Evolutionary conservation across 495 filamentous ascomycete genomes (phyloP), one percentile per base, ranked within the genome.

Genomic region (Penicillium diatomitis): DNA sequence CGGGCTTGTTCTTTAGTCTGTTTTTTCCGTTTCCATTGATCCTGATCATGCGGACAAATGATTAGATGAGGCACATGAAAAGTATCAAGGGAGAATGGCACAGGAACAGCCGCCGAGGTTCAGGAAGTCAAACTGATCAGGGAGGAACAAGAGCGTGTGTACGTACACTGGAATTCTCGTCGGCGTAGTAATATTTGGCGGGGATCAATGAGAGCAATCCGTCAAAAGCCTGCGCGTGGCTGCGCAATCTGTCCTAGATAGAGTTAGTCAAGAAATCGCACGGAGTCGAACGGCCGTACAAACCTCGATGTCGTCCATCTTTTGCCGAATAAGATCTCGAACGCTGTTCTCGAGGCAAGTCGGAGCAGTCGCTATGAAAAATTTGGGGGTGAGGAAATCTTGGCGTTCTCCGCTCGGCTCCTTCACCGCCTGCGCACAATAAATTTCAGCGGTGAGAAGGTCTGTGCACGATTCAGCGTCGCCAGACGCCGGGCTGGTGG

Each of bases 151-250:
- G 20, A 20, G 39, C 28, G 46, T 32, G 57, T 44, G 48, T 41
- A 83, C 88, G 56, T 84, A 96, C 90, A 69, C 41, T 44, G 41
- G 72, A 90, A 37, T 72, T 83, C 56, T 94, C 88, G 57, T 90
- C 83, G 36, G 84, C 87, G 62, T 92, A 95, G 68, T 96, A 96
- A 56, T 86, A 81, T 65, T 91, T 90, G 20, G 88, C 90, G 30
- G 92, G 92, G 59, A 95, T 96, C 41, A 98, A 73, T 29, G 90
- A 91, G 52, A 98, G 76, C 11, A 98, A 69, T 47, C 90, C 88
- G 63, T 96, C 85, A 61, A 98, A 96, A 51, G 90, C 83, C 66
- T 85, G 77, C 32, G 88, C 82, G 62, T 95, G 87, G 67, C 81
- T 85, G 64, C 81, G 84, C 55, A 98, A 76, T 55, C 89, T 88